Percentiles rank a stretch among this genome's conserved stretches.
These are phyloP conservation scores for Thecamonas trahens DNA, from an alignment of 78 protist species.

Conservation along the genomic window DNA sequence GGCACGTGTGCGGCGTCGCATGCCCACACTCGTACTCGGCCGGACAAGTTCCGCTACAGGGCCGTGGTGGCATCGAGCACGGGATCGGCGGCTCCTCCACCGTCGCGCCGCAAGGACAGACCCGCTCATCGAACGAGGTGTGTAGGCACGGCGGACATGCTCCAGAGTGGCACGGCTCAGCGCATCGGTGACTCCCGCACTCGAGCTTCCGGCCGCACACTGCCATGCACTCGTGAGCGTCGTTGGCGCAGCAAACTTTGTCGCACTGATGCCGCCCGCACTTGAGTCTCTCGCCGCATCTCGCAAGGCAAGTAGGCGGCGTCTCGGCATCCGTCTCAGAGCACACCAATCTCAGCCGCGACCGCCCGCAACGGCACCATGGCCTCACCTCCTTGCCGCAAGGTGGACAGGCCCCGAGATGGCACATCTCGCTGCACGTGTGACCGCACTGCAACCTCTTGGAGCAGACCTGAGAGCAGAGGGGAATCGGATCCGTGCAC, in stretches of 20 bases:
- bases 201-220: slow-evolving; percentile 40
- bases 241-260: background rate
- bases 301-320: background rate
- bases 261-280: slow-evolving; percentile 34
- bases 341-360: slow-evolving; percentile 10
- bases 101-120: slow-evolving; percentile 53
- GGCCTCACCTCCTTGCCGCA: slow-evolving; percentile 31
- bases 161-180: slow-evolving; percentile 43
- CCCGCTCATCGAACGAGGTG: slow-evolving; percentile 19
- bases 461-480: slow-evolving; percentile 26
- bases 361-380: slow-evolving; percentile 36
- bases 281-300: slow-evolving; percentile 35
- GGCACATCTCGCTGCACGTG: slow-evolving; percentile 37
- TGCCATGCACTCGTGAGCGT: slow-evolving; percentile 36
- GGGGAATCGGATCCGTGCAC: slow-evolving; percentile 45
- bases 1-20: too few species aligned
- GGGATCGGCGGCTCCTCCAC: slow-evolving; percentile 41
- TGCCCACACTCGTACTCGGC: too few species aligned
- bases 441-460: slow-evolving; percentile 34
- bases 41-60: too few species aligned
- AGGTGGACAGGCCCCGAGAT: slow-evolving; percentile 33
- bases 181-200: slow-evolving; percentile 47
- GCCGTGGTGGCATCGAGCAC: too few species aligned
- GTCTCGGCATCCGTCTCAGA: background rate
- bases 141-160: slow-evolving; percentile 32